Conservation (phyloP, 2,329 filamentous ascomycete genomes). For the Diaporthe sp. region DNA sequence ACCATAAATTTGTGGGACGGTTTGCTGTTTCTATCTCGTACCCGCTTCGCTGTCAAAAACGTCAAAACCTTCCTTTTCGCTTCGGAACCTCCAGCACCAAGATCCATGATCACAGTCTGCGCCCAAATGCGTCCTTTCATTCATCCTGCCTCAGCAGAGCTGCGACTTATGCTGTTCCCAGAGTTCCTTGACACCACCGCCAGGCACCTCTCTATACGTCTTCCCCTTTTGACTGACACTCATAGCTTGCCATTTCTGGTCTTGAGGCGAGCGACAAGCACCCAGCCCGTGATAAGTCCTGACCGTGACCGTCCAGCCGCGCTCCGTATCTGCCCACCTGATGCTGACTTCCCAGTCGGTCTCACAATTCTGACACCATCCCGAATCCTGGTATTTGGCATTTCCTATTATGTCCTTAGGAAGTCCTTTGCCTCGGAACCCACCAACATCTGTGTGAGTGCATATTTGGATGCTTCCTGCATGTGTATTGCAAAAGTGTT, state of each 20-base stretch:
- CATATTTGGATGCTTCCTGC: slow-evolving; percentile 5
- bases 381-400: slow-evolving; percentile 29
- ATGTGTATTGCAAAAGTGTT: neutral
- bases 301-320: slow-evolving; percentile 38
- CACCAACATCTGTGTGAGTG: slow-evolving; percentile 1
- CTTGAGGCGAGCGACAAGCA: slow-evolving; percentile 38
- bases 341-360: slow-evolving; percentile 39
- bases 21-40: neutral
- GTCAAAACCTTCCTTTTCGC: neutral
- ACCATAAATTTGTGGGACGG: neutral
- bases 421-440: neutral
- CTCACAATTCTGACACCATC: slow-evolving; percentile 39
- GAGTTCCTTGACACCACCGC: slow-evolving; percentile 38
- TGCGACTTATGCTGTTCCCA: slow-evolving; percentile 19
- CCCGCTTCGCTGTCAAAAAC: neutral
- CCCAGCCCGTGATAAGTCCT: slow-evolving; percentile 39
- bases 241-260: slow-evolving; percentile 41
- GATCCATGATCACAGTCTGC: neutral
- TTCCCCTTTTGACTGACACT: neutral
- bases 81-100: neutral
- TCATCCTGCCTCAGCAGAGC: neutral
- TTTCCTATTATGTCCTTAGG: slow-evolving; percentile 33
- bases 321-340: slow-evolving; percentile 34
- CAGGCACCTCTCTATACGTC: slow-evolving; percentile 34
- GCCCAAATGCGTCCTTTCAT: neutral